Base-by-base conservation (phyloP, 129 eudicot species). In the Escallonia rubra region DNA sequence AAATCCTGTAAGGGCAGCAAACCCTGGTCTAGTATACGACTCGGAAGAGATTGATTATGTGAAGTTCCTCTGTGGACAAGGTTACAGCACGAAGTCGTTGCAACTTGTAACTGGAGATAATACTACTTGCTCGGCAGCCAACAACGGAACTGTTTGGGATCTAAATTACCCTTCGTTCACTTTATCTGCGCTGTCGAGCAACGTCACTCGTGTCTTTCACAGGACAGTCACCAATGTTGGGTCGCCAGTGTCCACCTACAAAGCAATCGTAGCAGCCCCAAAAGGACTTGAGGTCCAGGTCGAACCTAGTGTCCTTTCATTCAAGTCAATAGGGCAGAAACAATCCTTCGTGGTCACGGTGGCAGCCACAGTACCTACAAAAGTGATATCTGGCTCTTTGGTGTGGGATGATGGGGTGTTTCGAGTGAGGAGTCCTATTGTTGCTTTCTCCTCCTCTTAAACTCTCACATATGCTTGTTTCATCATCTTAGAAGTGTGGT, bases 341-440 rank as follows among this genome's bases (percentile, higher is more conserved):
- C 82, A 59, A 49, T 61, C 83, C 11, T 83, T 79, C 52, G 62
- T 62, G 10, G 88, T 86, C 46, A 80, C 87, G 4, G 80, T 86
- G 54, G 67, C 11, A 34, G 88, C 77, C 7, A 45, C 72, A 7
- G 16, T 77, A 3, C 72, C 64, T 10, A 49, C 38, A 1, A 12
- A 41, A 0, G 4, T 58, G 41, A 38, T 68, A 46, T 87, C 90
- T 11, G 90, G 79, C 8, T 79, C 83, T 43, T 68, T 90, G 78
- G 82, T 81, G 58, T 88, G 96, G 96, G 73, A 64, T 46, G 91
- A 88, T 72, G 90, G 86, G 42, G 75, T 64, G 56, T 77, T 69
- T 57, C 58, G 60, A 48, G 91, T 85, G 57, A 74, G 84, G 42
- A 88, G 96, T 39, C 94, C 94, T 4, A 75, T 87, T 74, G 83